Base-by-base conservation (phyloP, 257 asterid species). In the Ligustrum vulgare region DNA sequence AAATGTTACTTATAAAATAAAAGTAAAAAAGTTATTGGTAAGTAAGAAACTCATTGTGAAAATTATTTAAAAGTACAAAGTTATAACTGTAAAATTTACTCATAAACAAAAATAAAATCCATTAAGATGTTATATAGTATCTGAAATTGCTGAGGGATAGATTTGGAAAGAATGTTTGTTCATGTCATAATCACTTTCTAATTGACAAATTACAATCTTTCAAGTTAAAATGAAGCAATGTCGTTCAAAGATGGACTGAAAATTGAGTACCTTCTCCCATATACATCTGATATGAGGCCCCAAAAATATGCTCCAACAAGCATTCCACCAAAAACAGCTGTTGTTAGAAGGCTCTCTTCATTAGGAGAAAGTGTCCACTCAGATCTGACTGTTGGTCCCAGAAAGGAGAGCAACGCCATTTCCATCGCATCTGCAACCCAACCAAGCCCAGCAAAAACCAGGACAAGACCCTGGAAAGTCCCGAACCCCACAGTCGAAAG, bases 381-480 rank as follows among this genome's bases (percentile, higher is more conserved):
- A 2, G 80, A 56, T 49, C 72, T 75, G 7, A 83, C 75, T 4
- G 87, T 80, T 10, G 87, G 85, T 8, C 87, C 87, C 5, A 83
- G 72, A 54, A 77, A 80, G 76, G 87, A 83, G 28, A 83, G 73
- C 3, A 83, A 79, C 36, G 49, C 72, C 66, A 83, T 49, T 39
- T 80, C 87, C 85, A 80, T 81, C 1, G 87, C 84, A 6, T 83
- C 87, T 31, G 83, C 65, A 32, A 80, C 70, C 82, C 80, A 83
- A 34, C 87, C 85, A 9, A 80, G 32, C n/a, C 87, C 87, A 22
- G 87, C 76, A 28, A 77, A 83, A n/a, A 69, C 67, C 15, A 83
- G 79, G 1, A 82, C 85, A 49, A 80, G 69, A 36, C 73, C 70
- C 43, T 84, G 87, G 70, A 80, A 84, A 23, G 63, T 72, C 37